phyloP scores from a whole-genome alignment of 805 yeast genomes.

The Ogataea naganishii region DNA sequence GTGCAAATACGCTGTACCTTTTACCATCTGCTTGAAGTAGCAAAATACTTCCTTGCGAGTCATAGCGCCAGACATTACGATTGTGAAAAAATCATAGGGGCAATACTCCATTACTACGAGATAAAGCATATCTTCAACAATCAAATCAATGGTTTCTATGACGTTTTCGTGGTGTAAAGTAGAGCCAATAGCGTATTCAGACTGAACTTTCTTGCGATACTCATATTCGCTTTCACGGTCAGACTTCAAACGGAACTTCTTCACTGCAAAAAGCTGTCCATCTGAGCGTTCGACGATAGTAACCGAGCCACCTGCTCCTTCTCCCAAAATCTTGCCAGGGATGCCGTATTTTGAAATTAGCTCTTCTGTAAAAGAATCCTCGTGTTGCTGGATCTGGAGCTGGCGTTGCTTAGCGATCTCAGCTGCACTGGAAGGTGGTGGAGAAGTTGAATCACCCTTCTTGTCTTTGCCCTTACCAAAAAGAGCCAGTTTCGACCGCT shows the following conservation, averaged over 20 bases:
- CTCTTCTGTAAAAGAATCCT: slow-evolving; percentile 19
- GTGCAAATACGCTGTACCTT: slow-evolving; percentile 74
- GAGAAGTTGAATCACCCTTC: too few relatives aligned
- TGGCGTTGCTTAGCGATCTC: too few relatives aligned
- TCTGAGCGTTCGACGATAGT: slow-evolving; percentile 58
- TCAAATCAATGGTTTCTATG: slow-evolving; percentile 71
- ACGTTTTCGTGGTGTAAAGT: slow-evolving; percentile 71
- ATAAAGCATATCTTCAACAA: slow-evolving; percentile 55
- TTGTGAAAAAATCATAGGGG: slow-evolving; percentile 83
- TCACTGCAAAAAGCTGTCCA: slow-evolving; percentile 65
- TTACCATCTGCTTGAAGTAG: slow-evolving; percentile 71
- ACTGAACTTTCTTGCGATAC: slow-evolving; percentile 69
- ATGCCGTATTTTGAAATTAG: slow-evolving; percentile 61
- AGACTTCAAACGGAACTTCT: slow-evolving; percentile 67
- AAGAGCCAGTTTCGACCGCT: slow-evolving; percentile 29
- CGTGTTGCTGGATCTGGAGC: too few relatives aligned
- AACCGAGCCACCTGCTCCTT: slow-evolving; percentile 96
- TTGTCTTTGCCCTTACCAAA: too few relatives aligned
- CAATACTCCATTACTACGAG: slow-evolving; percentile 89
- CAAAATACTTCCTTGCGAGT: slow-evolving; percentile 61
- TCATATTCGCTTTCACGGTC: slow-evolving; percentile 56
- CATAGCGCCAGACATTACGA: slow-evolving; percentile 87
- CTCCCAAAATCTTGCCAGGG: slow-evolving; percentile 68
- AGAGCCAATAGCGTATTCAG: slow-evolving; percentile 79
- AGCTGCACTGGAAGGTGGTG: too few relatives aligned